phyloP scores from a whole-genome alignment of 2,329 filamentous ascomycete genomes.

The Penicillium sp. region DNA sequence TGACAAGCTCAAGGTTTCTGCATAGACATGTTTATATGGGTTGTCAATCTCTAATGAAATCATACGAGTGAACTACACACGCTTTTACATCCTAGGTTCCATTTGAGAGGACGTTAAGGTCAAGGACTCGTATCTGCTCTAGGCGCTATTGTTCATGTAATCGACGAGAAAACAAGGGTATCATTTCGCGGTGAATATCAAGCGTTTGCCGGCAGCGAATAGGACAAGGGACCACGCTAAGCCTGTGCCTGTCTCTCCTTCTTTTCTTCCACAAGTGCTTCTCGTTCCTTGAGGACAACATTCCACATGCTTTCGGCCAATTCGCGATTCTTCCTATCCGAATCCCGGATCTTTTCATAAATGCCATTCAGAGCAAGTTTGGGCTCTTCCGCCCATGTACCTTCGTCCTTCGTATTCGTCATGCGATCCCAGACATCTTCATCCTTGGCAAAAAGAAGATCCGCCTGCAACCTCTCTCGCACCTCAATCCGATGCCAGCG shows the following conservation, averaged over 20 bases:
- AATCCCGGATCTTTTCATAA: constrained; percentile 22
- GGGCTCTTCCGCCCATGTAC: constrained; percentile 27
- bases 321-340: constrained; percentile 28
- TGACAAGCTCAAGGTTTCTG: constrained; percentile 70
- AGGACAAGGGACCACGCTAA: not conserved
- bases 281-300: constrained; percentile 40
- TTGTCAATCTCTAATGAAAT: constrained; percentile 9
- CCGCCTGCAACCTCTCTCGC: constrained; percentile 31
- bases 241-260: constrained; percentile 5
- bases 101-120: not conserved
- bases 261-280: constrained; percentile 26
- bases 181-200: not conserved
- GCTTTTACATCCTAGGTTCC: not conserved
- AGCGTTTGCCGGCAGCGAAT: not conserved
- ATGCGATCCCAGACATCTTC: constrained; percentile 45
- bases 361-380: constrained; percentile 21
- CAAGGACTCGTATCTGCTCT: not conserved
- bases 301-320: constrained; percentile 40
- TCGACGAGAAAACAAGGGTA: not conserved
- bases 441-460: constrained; percentile 35
- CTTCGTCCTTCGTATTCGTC: constrained; percentile 20
- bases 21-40: constrained; percentile 34
- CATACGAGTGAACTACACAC: not conserved
- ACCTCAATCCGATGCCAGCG: constrained; percentile 36
- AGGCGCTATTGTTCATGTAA: not conserved